phyloP scores from a whole-genome alignment of 805 yeast genomes.

The Monosporozyma siamensis region DNA sequence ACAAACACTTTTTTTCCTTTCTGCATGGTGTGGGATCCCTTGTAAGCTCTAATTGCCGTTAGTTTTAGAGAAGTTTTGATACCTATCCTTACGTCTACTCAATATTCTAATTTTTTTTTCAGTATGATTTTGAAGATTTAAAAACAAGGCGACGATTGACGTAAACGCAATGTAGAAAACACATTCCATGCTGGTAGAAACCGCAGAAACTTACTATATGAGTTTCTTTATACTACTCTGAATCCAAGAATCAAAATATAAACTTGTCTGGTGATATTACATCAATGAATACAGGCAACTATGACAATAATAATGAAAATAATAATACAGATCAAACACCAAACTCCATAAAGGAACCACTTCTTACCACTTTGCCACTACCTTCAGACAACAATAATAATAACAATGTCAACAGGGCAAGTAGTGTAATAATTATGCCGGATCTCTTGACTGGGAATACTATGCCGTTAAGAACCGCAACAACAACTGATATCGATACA shows the following conservation, averaged over 20 bases:
- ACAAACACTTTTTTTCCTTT: background rate
- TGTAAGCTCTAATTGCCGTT: background rate
- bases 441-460: conserved; percentile 21
- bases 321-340: background rate
- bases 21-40: background rate
- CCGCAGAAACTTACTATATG: no score
- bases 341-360: background rate
- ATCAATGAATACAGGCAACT: background rate
- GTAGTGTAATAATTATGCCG: conserved; percentile 3
- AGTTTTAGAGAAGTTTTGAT: background rate
- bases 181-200: no score
- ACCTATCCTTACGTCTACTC: no score
- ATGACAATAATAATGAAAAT: background rate
- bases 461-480: conserved; percentile 15
- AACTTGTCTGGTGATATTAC: no score
- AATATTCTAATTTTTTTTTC: no score
- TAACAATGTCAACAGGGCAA: background rate
- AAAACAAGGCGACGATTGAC: no score
- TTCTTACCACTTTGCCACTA: background rate
- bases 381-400: background rate
- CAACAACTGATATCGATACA: conserved; percentile 26
- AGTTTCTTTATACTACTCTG: no score
- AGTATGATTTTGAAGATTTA: no score
- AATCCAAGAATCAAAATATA: no score
- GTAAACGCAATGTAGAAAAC: no score